Percentiles rank a stretch among this genome's conserved stretches.
Conservation (phyloP, 1,284 basidiomycete genomes). For the Marasmius fiardii region DNA sequence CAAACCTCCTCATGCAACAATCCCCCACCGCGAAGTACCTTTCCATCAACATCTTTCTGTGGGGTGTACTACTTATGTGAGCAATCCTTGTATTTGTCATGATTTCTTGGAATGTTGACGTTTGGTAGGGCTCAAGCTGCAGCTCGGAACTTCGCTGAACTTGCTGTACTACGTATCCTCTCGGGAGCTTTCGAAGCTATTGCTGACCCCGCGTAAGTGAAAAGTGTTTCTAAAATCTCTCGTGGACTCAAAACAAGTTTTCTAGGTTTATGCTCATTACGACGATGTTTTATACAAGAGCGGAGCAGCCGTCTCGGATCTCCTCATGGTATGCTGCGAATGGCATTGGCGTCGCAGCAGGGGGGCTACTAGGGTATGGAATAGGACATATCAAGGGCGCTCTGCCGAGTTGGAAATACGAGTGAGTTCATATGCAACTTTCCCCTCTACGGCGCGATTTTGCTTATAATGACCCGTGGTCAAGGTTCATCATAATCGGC, state of each 20-base stretch:
- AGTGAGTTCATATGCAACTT: constrained; percentile 12
- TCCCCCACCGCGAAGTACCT: constrained; percentile 37
- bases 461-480: not conserved
- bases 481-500: constrained; percentile 22
- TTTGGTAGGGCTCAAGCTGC: constrained; percentile 30
- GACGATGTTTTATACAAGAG: constrained; percentile 35
- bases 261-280: constrained; percentile 29
- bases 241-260: not conserved
- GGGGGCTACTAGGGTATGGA: constrained; percentile 21
- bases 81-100: not conserved
- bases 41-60: constrained; percentile 38
- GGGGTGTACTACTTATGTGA: constrained; percentile 36
- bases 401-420: constrained; percentile 29
- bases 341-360: constrained; percentile 21
- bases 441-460: not conserved
- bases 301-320: constrained; percentile 34
- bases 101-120: not conserved
- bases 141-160: constrained; percentile 31
- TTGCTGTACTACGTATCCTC: constrained; percentile 35
- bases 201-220: constrained; percentile 26
- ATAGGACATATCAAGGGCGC: constrained; percentile 20
- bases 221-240: not conserved
- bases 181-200: constrained; percentile 38
- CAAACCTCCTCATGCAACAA: constrained; percentile 40
- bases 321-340: constrained; percentile 18